Evolutionary conservation across 2,329 filamentous ascomycete genomes (phyloP).

Genomic region (Fusarium marasasianum): DNA sequence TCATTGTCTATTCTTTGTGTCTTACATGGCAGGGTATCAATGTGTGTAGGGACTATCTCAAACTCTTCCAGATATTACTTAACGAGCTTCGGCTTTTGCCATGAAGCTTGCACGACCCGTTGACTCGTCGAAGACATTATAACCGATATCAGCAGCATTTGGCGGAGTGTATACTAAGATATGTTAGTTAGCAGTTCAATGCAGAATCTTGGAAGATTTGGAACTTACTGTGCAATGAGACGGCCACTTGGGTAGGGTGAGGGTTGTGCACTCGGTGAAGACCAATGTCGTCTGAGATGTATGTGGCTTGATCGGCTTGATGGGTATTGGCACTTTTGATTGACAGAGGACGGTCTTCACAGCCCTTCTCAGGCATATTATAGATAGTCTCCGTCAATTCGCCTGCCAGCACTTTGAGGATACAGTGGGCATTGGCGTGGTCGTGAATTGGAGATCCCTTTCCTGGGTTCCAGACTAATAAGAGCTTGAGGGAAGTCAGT

Average conservation of each 20-base stretch:
- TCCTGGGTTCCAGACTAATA: conserved; percentile 14
- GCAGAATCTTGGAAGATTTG: rapidly evolving
- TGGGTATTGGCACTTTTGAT: not conserved
- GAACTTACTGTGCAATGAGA: conserved; percentile 3
- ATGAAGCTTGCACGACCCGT: conserved; percentile 8
- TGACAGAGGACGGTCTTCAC: not conserved
- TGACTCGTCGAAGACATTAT: conserved; percentile 10
- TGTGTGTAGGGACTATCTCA: not conserved
- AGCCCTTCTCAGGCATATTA: not conserved
- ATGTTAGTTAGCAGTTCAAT: rapidly evolving
- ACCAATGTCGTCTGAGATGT: conserved; percentile 11
- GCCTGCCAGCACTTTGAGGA: conserved; percentile 6
- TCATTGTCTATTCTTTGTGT: not conserved
- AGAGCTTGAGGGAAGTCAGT: not conserved
- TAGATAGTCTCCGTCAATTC: conserved; percentile 12
- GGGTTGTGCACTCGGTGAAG: conserved; percentile 13
- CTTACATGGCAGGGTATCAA: not conserved
- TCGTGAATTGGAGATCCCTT: conserved; percentile 15
- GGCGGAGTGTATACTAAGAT: conserved; percentile 2
- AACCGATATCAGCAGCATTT: conserved; percentile 12
- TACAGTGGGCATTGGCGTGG: conserved; percentile 14
- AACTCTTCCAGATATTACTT: not conserved
- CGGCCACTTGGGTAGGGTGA: conserved; percentile 10
- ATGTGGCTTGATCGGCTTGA: conserved; percentile 8
- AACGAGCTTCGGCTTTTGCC: not conserved